A percentile compares a stretch with the other conserved stretches of the same genome.
These are phyloP conservation scores for Aspergillus brasiliensis DNA, from an alignment of 2,329 filamentous ascomycete species.

Conservation along the genomic window DNA sequence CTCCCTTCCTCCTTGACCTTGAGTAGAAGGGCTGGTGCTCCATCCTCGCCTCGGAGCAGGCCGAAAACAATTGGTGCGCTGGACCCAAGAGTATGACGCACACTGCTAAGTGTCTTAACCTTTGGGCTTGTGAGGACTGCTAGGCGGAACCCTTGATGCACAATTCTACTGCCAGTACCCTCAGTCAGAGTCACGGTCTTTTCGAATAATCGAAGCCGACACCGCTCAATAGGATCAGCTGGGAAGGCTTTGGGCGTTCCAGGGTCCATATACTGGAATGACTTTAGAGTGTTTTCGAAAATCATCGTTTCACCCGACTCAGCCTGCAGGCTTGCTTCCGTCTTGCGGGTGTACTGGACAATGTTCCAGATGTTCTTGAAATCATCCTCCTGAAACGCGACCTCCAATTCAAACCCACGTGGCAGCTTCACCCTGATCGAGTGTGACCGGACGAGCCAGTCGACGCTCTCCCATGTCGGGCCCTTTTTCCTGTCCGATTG, in stretches of 20 bases:
- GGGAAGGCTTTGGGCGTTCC: conserved; percentile 74
- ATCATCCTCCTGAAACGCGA: conserved; percentile 74
- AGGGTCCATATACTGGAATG: conserved; percentile 80
- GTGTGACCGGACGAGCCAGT: conserved; percentile 71
- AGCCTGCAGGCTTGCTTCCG: conserved; percentile 70
- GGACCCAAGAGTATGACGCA: conserved; percentile 69
- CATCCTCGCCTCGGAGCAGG: conserved; percentile 71
- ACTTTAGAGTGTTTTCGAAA: conserved; percentile 69
- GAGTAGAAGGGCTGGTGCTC: conserved; percentile 69
- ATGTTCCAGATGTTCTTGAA: conserved; percentile 79
- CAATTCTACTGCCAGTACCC: conserved; percentile 69
- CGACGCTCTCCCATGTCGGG: conserved; percentile 77
- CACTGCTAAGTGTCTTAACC: conserved; percentile 74
- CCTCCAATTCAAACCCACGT: conserved; percentile 71
- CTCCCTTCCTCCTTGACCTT: conserved; percentile 67
- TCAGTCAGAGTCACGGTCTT: conserved; percentile 67
- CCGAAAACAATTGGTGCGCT: conserved; percentile 74
- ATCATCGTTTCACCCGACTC: conserved; percentile 69
- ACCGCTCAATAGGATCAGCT: conserved; percentile 69
- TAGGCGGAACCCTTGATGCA: conserved; percentile 79
- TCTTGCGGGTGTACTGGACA: conserved; percentile 79
- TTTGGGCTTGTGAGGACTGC: conserved; percentile 75
- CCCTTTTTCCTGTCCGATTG: conserved; percentile 68
- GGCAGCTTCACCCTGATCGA: conserved; percentile 71
- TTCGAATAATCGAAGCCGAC: conserved; percentile 76